Conservation (phyloP, 257 asterid genomes). For the Jaltomata sinuosa region DNA sequence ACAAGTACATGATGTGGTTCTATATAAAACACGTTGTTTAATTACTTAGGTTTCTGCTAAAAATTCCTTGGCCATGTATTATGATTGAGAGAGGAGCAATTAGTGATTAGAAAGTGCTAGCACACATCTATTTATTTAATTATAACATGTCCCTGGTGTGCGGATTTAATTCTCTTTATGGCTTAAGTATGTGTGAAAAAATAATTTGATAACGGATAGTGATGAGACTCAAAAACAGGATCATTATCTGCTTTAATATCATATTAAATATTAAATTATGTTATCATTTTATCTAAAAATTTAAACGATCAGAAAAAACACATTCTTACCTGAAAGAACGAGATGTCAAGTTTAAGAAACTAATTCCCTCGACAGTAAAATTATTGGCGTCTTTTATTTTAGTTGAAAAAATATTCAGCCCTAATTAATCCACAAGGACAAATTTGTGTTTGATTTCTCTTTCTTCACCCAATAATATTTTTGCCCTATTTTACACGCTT, state of each 20-base stretch:
- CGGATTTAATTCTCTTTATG: not conserved
- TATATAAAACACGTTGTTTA: not conserved
- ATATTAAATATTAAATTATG: too few relatives aligned
- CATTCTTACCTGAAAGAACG: too few relatives aligned
- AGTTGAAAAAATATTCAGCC: not conserved
- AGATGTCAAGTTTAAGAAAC: too few relatives aligned
- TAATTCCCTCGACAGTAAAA: too few relatives aligned
- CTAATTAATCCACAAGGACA: not conserved
- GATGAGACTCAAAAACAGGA: not conserved
- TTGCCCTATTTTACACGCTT: constrained; percentile 4
- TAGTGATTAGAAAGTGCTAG: not conserved
- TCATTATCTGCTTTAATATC: not conserved
- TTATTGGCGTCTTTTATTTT: not conserved
- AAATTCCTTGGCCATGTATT: not conserved
- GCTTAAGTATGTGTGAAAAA: not conserved
- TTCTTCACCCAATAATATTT: not conserved
- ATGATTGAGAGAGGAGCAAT: not conserved
- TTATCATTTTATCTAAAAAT: too few relatives aligned
- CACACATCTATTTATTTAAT: too few relatives aligned
- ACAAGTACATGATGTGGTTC: too few relatives aligned
- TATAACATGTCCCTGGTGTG: too few relatives aligned
- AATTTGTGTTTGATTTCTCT: not conserved
- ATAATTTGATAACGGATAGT: not conserved
- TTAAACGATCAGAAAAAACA: too few relatives aligned
- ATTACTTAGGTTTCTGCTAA: not conserved